A percentile compares a stretch with the other conserved stretches of the same genome.
Conservation (phyloP, 768 basidiomycete species). For the Atractiella rhizophila region DNA sequence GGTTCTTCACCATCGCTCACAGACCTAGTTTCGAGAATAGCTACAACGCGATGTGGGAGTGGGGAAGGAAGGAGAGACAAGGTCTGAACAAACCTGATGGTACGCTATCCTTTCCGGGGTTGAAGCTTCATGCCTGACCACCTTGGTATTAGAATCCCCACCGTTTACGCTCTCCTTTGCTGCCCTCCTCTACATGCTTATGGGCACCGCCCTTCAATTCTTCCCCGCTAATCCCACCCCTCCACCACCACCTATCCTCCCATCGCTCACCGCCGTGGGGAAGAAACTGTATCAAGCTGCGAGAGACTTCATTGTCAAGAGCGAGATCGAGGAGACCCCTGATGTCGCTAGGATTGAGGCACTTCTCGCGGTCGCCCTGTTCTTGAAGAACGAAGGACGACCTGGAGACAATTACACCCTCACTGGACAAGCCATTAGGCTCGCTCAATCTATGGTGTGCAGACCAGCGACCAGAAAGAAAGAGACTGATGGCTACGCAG, state of each 20-base stretch:
- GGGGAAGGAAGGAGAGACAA: too few relatives aligned
- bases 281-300: neutral
- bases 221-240: neutral
- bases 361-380: neutral
- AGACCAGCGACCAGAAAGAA: too few relatives aligned
- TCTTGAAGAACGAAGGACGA: neutral
- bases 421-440: neutral
- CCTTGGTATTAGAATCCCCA: neutral
- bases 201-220: neutral
- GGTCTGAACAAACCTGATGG: too few relatives aligned
- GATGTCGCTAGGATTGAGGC: neutral
- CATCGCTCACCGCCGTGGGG: too few relatives aligned
- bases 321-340: neutral
- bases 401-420: neutral
- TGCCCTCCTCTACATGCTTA: neutral
- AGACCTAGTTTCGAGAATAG: neutral
- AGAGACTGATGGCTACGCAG: too few relatives aligned
- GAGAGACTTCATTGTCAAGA: neutral
- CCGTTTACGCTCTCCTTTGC: neutral
- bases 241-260: neutral
- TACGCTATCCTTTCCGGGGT: too few relatives aligned
- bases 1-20: neutral
- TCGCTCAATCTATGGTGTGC: too few relatives aligned
- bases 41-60: neutral
- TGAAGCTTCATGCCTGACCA: too few relatives aligned